Conservation (phyloP, 257 asterid genomes). For the Gardenia jasminoides region DNA sequence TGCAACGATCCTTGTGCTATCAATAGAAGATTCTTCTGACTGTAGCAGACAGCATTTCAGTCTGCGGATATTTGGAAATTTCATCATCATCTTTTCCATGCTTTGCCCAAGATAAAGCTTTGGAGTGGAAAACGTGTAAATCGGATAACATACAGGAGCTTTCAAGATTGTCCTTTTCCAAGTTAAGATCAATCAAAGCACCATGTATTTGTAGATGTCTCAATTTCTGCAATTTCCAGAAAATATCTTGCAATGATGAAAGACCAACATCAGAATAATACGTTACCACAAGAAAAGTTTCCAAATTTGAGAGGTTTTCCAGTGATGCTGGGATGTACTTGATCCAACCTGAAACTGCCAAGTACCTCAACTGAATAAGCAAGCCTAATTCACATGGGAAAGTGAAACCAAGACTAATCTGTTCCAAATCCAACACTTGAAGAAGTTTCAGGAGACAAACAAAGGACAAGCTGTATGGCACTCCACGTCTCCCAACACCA, state of each 20-base stretch:
- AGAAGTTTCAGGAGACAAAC: constrained; percentile 1
- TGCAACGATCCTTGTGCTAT: not conserved
- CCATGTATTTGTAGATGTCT: not conserved
- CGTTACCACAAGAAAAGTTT: not conserved
- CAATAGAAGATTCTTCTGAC: not conserved
- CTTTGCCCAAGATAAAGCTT: not conserved
- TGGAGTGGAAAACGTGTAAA: not conserved
- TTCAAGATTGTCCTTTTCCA: not conserved
- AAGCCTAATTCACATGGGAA: not conserved
- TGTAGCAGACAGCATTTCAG: not conserved
- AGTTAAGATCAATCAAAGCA: not conserved
- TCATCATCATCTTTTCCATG: not conserved
- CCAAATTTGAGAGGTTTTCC: not conserved
- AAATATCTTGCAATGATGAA: not conserved
- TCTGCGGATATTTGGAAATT: not conserved
- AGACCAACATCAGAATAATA: too few species aligned
- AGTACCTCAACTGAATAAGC: constrained; percentile 4
- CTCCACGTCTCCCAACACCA: too few species aligned
- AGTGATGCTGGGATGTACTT: not conserved
- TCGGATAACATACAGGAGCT: not conserved
- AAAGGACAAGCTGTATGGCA: too few species aligned
- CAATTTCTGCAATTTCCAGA: not conserved
- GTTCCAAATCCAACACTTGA: not conserved
- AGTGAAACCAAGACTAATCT: not conserved
- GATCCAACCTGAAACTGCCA: not conserved